These are phyloP conservation scores for Rhynchospora tenuis DNA, from an alignment of 176 grass and related monocot genomes.

Conservation along the genomic window DNA sequence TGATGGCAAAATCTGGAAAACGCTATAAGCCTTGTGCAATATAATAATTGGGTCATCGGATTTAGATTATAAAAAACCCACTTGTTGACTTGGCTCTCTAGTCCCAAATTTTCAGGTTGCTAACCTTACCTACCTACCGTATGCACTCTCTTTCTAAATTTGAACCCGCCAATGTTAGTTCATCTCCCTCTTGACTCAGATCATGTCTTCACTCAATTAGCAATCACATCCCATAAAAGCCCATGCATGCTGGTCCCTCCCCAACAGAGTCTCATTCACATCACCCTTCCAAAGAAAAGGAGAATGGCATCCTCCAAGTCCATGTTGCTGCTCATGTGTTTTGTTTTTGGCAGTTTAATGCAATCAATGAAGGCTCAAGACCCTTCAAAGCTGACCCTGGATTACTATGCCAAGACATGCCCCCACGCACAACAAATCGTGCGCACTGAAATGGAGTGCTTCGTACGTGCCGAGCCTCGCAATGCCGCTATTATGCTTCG, in stretches of 20 bases:
- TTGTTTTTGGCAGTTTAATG: conserved; percentile 15
- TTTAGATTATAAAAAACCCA: conserved; percentile 11
- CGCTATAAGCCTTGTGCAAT: not conserved
- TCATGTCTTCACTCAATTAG: not conserved
- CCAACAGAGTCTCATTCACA: not conserved
- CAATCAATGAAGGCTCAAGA: conserved; percentile 41
- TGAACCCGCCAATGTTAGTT: conserved; percentile 42
- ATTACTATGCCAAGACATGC: conserved; percentile 84
- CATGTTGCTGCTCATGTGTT: conserved; percentile 18
- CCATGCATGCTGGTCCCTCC: conserved; percentile 5
- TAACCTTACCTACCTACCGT: conserved; percentile 54
- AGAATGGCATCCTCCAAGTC: conserved; percentile 11
- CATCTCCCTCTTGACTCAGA: conserved; percentile 70
- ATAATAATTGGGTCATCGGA: not conserved
- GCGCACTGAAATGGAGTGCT: conserved; percentile 72
- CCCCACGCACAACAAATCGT: conserved; percentile 58
- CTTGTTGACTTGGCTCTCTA: not conserved
- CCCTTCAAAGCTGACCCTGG: conserved; percentile 56
- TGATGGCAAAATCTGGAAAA: not conserved
- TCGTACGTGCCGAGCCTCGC: conserved; percentile 48
- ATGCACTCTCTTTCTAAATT: conserved; percentile 1
- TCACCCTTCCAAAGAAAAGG: not conserved
- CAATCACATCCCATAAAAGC: conserved; percentile 28
- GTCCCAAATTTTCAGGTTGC: conserved; percentile 37
- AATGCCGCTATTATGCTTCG: conserved; percentile 76